phyloP scores from a whole-genome alignment of 345 rosid species.

The Citropsis articulata region DNA sequence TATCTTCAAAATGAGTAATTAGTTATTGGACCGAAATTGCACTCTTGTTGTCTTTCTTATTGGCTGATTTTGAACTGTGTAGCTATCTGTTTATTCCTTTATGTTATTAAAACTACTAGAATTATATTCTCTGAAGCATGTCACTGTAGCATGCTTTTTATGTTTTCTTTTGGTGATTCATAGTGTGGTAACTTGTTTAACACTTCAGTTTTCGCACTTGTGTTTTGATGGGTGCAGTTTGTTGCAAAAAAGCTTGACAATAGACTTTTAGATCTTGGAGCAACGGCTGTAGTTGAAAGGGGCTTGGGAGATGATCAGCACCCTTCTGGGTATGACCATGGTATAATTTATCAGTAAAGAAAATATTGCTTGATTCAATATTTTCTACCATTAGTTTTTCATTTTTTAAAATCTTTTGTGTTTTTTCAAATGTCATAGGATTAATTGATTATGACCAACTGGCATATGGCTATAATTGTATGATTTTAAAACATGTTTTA shows the following conservation, averaged over 20 bases:
- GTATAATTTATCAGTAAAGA: neutral
- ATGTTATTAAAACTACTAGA: neutral
- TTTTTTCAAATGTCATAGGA: neutral
- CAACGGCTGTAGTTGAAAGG: slow-evolving; percentile 57
- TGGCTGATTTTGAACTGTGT: neutral
- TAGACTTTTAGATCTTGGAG: slow-evolving; percentile 87
- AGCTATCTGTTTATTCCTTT: neutral
- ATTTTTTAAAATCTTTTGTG: too few relatives aligned
- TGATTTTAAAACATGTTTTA: too few relatives aligned
- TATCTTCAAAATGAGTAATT: neutral
- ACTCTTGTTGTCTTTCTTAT: neutral
- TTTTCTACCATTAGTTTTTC: neutral
- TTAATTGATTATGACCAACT: slow-evolving; percentile 6
- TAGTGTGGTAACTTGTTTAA: neutral
- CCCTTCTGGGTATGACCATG: slow-evolving; percentile 81
- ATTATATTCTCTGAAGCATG: neutral
- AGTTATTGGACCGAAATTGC: neutral
- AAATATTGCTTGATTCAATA: neutral
- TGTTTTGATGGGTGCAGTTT: slow-evolving; percentile 57
- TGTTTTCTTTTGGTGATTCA: neutral
- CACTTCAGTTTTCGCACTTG: neutral
- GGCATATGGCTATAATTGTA: neutral
- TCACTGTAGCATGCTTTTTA: neutral
- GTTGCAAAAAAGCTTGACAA: slow-evolving; percentile 94
- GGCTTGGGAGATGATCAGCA: slow-evolving; percentile 98